Evolutionary conservation across 163 green algal species (phyloP).

Genomic region (Chloromonas sp.): DNA sequence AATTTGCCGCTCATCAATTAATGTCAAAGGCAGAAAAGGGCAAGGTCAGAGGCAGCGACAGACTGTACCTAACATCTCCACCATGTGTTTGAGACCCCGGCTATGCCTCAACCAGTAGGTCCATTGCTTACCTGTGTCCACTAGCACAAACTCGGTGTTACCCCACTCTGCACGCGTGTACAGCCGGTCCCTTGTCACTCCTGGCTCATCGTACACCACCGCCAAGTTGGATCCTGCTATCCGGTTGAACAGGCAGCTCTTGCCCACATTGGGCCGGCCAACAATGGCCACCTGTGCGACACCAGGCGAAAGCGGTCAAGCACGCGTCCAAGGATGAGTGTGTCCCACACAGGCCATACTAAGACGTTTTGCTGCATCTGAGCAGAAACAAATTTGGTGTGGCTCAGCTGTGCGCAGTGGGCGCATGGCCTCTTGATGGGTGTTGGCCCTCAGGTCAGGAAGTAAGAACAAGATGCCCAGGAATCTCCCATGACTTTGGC

Average conservation of each 20-base stretch:
- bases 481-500: too few relatives aligned
- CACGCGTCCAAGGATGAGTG: background rate
- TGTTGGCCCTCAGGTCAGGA: too few relatives aligned
- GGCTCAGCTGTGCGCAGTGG: too few relatives aligned
- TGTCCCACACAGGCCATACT: background rate
- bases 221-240: slow-evolving; percentile 71
- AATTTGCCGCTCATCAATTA: too few relatives aligned
- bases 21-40: too few relatives aligned
- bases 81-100: too few relatives aligned
- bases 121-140: slow-evolving; percentile 76
- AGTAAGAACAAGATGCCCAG: too few relatives aligned
- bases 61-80: too few relatives aligned
- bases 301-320: background rate
- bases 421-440: too few relatives aligned
- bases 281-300: slow-evolving; percentile 83
- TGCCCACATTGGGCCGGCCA: slow-evolving; percentile 93
- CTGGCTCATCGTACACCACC: slow-evolving; percentile 95
- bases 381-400: too few relatives aligned
- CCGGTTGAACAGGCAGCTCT: slow-evolving; percentile 94
- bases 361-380: too few relatives aligned
- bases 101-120: background rate
- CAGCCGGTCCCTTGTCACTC: slow-evolving; percentile 87
- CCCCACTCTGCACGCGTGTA: slow-evolving; percentile 87
- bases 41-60: too few relatives aligned
- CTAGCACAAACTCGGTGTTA: slow-evolving; percentile 83